Percentiles rank a stretch among this genome's conserved stretches.
Evolutionary conservation across 495 filamentous ascomycete genomes (phyloP).

Genomic region (Tuber melanosporum): DNA sequence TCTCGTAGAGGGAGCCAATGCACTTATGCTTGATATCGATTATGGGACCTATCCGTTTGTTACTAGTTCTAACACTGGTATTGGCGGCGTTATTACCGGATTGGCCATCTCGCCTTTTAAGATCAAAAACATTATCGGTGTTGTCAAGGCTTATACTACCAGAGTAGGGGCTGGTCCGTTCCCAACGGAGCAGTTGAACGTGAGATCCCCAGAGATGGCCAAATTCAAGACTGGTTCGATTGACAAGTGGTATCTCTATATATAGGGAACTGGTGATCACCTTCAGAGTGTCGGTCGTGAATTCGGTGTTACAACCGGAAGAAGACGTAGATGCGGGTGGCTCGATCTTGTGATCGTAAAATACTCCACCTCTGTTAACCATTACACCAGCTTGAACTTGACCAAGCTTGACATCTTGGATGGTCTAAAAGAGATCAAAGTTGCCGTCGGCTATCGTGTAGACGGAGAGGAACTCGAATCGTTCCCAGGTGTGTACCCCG

Average conservation of each 20-base stretch:
- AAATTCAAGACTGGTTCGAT: background rate
- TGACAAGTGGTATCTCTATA: background rate
- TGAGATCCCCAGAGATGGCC: slow-evolving; percentile 21
- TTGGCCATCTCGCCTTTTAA: slow-evolving; percentile 53
- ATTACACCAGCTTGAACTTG: slow-evolving; percentile 72
- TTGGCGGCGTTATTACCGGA: slow-evolving; percentile 72
- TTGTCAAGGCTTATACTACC: slow-evolving; percentile 77
- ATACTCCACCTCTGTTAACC: slow-evolving; percentile 64
- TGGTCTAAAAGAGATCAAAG: slow-evolving; percentile 70
- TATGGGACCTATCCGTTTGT: slow-evolving; percentile 81
- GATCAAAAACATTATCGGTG: slow-evolving; percentile 65
- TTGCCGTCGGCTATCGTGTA: slow-evolving; percentile 64
- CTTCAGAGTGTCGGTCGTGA: slow-evolving; percentile 60
- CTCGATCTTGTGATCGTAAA: slow-evolving; percentile 81
- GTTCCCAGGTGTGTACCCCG: slow-evolving; percentile 49
- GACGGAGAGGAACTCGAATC: slow-evolving; percentile 51
- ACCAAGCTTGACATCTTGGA: slow-evolving; percentile 89
- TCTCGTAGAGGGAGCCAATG: slow-evolving; percentile 83
- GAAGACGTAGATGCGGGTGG: slow-evolving; percentile 80
- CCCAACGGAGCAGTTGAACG: slow-evolving; percentile 71
- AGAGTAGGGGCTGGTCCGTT: slow-evolving; percentile 77
- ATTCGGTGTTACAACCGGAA: slow-evolving; percentile 78
- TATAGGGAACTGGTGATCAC: slow-evolving; percentile 52
- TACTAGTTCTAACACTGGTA: slow-evolving; percentile 67
- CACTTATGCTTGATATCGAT: slow-evolving; percentile 72